A percentile compares a stretch with the other conserved stretches of the same genome.
Conservation (phyloP, 345 rosid species). For the Citropsis articulata region DNA sequence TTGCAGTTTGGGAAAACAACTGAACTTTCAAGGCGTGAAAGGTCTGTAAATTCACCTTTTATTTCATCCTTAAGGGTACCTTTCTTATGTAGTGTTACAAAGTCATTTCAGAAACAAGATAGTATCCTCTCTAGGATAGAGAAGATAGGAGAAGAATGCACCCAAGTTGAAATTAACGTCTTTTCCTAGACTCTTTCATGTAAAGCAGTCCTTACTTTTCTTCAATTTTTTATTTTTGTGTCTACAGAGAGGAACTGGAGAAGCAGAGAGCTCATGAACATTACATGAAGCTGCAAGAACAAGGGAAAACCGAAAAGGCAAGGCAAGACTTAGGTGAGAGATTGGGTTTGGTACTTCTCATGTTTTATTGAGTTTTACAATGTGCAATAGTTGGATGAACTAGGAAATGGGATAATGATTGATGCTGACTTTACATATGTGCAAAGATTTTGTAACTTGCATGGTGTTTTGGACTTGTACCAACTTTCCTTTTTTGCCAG, state of each 20-base stretch:
- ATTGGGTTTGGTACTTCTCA: not conserved
- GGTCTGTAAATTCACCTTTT: conserved; percentile 31
- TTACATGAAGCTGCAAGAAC: conserved; percentile 74
- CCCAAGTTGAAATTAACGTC: not conserved
- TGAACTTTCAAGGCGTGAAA: conserved; percentile 80
- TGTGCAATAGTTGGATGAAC: not conserved
- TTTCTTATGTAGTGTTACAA: not conserved
- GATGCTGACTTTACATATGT: not conserved
- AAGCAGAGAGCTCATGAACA: conserved; percentile 73
- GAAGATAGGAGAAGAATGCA: not conserved
- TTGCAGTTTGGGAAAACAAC: conserved; percentile 47
- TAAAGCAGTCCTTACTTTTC: not conserved
- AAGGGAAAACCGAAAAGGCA: conserved; percentile 72
- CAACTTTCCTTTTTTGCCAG: not conserved
- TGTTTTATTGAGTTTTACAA: not conserved
- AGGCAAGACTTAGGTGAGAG: conserved; percentile 58
- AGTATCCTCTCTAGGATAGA: not conserved
- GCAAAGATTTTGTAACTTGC: not conserved
- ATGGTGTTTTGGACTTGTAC: not conserved
- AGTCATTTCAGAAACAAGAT: not conserved
- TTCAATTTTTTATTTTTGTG: not conserved
- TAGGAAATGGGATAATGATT: not conserved
- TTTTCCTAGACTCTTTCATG: not conserved
- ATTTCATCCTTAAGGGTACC: not conserved
- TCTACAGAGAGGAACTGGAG: conserved; percentile 66